phyloP scores from a whole-genome alignment of 768 basidiomycete species.

The Suillus occidentalis region DNA sequence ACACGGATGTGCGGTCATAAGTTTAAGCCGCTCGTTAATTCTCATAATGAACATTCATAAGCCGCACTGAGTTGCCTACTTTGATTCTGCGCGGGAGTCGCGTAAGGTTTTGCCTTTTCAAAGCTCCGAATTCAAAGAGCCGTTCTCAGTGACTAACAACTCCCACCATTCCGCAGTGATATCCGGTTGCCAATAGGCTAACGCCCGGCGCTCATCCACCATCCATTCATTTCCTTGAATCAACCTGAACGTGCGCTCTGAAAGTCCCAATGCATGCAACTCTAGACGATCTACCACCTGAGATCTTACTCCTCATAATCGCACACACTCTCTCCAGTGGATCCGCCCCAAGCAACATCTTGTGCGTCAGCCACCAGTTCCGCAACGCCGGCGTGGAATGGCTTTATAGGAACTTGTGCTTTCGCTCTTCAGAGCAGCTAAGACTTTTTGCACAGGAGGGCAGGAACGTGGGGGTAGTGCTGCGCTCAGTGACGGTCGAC shows the following conservation, averaged over 20 bases:
- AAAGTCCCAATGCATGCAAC: conserved; percentile 3
- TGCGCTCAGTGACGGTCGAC: conserved; percentile 28
- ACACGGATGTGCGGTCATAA: not conserved
- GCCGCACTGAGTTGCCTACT: not conserved
- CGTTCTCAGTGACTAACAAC: not conserved
- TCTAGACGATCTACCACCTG: conserved; percentile 22
- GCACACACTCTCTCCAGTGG: conserved; percentile 14
- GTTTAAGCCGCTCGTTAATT: not conserved
- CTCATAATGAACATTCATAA: not conserved
- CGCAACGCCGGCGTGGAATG: conserved; percentile 17
- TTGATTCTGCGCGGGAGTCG: not conserved
- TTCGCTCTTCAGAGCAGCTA: conserved; percentile 24
- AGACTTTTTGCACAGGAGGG: conserved; percentile 14
- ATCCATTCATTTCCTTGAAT: not conserved
- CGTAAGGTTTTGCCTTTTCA: conserved; percentile 2
- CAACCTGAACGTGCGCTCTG: not conserved
- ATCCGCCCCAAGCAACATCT: conserved; percentile 20
- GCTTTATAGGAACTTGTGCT: conserved; percentile 29
- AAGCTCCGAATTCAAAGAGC: not conserved
- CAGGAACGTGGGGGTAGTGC: conserved; percentile 20
- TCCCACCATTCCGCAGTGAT: not conserved
- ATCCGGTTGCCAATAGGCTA: not conserved
- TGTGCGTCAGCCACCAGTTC: conserved; percentile 24
- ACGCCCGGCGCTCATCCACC: not conserved
- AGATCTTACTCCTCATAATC: conserved; percentile 23